These are phyloP conservation scores for Elaeis oleifera DNA, from an alignment of 202 grass and related monocot genomes.

Conservation along the genomic window DNA sequence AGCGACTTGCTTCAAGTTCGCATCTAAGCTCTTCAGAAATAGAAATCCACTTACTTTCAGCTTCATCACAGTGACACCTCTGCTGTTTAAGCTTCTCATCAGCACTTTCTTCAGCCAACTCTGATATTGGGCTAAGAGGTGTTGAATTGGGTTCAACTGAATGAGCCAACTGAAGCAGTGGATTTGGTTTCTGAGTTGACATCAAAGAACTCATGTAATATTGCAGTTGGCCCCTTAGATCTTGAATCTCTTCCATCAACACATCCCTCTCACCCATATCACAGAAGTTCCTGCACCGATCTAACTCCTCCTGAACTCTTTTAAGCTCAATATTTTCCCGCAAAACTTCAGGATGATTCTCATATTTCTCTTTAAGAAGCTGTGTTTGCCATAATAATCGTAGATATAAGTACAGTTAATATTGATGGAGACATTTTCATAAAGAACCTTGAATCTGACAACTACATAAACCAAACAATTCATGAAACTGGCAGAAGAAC, in stretches of 20 bases:
- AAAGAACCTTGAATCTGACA: neutral
- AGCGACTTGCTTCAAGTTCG: slow-evolving; percentile 59
- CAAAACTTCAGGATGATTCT: slow-evolving; percentile 81
- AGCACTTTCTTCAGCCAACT: slow-evolving; percentile 30
- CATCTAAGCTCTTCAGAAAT: slow-evolving; percentile 77
- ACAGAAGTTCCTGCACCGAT: slow-evolving; percentile 48
- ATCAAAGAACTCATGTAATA: slow-evolving; percentile 50
- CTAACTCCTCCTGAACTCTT: slow-evolving; percentile 63
- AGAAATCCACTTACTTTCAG: slow-evolving; percentile 74
- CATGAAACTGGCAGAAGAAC: slow-evolving; percentile 4
- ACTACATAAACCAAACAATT: slow-evolving; percentile 11
- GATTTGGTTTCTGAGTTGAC: slow-evolving; percentile 32
- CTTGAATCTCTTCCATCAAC: slow-evolving; percentile 85
- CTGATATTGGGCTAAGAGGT: slow-evolving; percentile 28
- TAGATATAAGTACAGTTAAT: no score
- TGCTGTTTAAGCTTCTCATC: slow-evolving; percentile 30
- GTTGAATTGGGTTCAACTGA: slow-evolving; percentile 17
- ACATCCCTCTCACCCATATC: slow-evolving; percentile 69
- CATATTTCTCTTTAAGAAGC: slow-evolving; percentile 79
- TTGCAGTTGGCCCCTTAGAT: slow-evolving; percentile 75
- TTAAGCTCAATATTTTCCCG: slow-evolving; percentile 65
- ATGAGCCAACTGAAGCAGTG: slow-evolving; percentile 33
- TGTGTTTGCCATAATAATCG: slow-evolving; percentile 21
- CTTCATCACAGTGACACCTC: slow-evolving; percentile 39
- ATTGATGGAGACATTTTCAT: no score